Base-by-base conservation (phyloP, 225 moss, liverwort and hornwort species). In the Rhytidiadelphus loreus region DNA sequence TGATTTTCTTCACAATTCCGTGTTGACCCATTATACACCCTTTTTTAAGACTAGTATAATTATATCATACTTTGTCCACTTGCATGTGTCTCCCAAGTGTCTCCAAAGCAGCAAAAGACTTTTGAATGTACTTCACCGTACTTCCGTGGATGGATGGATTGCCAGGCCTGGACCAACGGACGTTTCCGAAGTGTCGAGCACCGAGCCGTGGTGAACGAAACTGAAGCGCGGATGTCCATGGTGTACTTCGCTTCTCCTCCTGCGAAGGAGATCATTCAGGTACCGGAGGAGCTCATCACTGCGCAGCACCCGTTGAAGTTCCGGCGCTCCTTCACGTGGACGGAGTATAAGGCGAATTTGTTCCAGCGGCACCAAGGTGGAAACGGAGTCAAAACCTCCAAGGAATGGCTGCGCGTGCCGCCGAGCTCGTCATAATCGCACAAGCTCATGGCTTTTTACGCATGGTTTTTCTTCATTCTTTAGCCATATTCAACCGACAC, bases 81-180 rank as follows among this genome's bases (percentile, higher is more conserved):
- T 55, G 83, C 55, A 17, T 18, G 64, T 28, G 43, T 26, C 25
- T n/a, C 65, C 65, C 33, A 53, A 23, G 35, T 44, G 30, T 48
- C 30, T 73, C 74, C 46, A 10, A 30, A 73, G 11, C 2, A 28
- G 5, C 68, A 29, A 8, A 53, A 17, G 8, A 2, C 13, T 43
- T 43, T 41, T 4, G 78, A 79, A 79, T 78, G n/a, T 57, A 16
- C n/a, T 17, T 80, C 17, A 80, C 80, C 58, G 58, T 79, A 28
- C 41, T 18, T 1, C 18, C 20, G 12, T 75, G 5, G 39, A 39
- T 19, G 74, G 25, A 71, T 77, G 73, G 41, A 63, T 80, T 55
- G 69, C 91, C 91, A 95, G 95, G 95, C 95, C 8, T 95, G 95
- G 93, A 94, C 92, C 3, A 95, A 94, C 46, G 92, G 93, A 6